A percentile compares a stretch with the other conserved stretches of the same genome.
Evolutionary conservation across 192 early-diverging fungal species (phyloP).

Genomic region (Umbelopsis sp.): DNA sequence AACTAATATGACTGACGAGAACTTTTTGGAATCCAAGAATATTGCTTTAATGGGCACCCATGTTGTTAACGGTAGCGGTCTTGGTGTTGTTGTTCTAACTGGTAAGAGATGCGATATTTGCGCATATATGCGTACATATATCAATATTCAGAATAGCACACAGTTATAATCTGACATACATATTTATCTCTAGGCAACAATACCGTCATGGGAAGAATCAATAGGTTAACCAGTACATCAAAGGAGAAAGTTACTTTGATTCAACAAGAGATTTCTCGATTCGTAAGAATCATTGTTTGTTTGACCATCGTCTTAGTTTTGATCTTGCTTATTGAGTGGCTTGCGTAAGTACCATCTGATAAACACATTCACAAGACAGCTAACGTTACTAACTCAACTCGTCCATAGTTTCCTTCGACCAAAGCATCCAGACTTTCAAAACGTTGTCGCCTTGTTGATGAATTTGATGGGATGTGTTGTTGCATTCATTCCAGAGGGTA

Average conservation of each 20-base stretch:
- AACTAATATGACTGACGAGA: slow-evolving; percentile 62
- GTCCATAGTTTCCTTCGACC: slow-evolving; percentile 46
- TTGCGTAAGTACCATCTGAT: slow-evolving; percentile 22
- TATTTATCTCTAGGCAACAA: slow-evolving; percentile 39
- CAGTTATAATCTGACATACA: background rate
- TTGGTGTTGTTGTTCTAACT: slow-evolving; percentile 77
- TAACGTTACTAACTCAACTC: background rate
- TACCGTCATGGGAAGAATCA: slow-evolving; percentile 76
- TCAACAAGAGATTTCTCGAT: slow-evolving; percentile 62
- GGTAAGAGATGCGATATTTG: too few relatives aligned
- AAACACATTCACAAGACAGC: background rate
- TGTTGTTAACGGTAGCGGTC: slow-evolving; percentile 69
- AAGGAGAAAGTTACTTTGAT: slow-evolving; percentile 54
- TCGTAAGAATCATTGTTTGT: slow-evolving; percentile 67
- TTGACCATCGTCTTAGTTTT: slow-evolving; percentile 46
- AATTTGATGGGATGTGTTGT: slow-evolving; percentile 64
- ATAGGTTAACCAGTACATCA: slow-evolving; percentile 48
- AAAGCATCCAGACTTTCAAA: slow-evolving; percentile 58
- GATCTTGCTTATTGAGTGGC: slow-evolving; percentile 51
- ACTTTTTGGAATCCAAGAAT: slow-evolving; percentile 77
- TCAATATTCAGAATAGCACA: background rate
- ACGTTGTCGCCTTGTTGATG: slow-evolving; percentile 32
- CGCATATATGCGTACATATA: too few relatives aligned
- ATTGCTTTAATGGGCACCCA: slow-evolving; percentile 71
- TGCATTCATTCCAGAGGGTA: slow-evolving; percentile 71